A percentile compares a stretch with the other conserved stretches of the same genome.
These are phyloP conservation scores for Pleurotus tuber-regium DNA, from an alignment of 768 basidiomycete genomes.

Conservation along the genomic window DNA sequence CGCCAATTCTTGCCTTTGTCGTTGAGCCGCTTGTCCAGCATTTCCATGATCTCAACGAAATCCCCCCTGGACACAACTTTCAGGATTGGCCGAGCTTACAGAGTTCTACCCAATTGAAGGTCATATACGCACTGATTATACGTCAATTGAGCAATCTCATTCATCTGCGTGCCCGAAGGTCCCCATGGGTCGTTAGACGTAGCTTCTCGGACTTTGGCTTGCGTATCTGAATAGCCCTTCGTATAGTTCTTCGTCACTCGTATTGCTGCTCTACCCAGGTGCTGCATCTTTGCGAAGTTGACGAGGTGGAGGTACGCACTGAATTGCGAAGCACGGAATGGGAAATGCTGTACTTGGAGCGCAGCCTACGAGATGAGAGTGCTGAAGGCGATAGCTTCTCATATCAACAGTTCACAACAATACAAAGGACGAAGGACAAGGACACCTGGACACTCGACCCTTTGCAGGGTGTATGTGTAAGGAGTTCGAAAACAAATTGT, in stretches of 20 bases:
- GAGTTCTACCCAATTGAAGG: background rate
- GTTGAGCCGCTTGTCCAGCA: conserved; percentile 96
- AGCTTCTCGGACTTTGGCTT: conserved; percentile 94
- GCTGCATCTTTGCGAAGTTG: conserved; percentile 46
- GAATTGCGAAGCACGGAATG: background rate
- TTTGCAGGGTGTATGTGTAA: no score
- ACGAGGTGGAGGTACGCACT: background rate
- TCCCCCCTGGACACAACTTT: conserved; percentile 57
- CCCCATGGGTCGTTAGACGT: conserved; percentile 99
- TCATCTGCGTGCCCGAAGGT: conserved; percentile 97
- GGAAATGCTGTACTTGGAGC: background rate
- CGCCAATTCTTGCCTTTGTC: conserved; percentile 99
- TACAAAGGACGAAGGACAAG: no score
- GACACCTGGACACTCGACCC: no score
- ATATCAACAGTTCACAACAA: conserved; percentile 2
- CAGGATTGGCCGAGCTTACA: conserved; percentile 1
- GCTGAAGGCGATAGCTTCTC: background rate
- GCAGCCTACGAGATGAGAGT: background rate
- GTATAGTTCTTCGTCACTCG: conserved; percentile 95
- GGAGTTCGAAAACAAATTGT: no score
- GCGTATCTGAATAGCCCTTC: conserved; percentile 92
- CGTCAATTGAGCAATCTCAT: conserved; percentile 94
- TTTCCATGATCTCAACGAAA: conserved; percentile 99
- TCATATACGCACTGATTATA: conserved; percentile 82
- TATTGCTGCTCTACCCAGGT: conserved; percentile 81